Evolutionary conservation across 2,329 filamentous ascomycete genomes (phyloP).

Genomic region (Colletotrichum spinosum): DNA sequence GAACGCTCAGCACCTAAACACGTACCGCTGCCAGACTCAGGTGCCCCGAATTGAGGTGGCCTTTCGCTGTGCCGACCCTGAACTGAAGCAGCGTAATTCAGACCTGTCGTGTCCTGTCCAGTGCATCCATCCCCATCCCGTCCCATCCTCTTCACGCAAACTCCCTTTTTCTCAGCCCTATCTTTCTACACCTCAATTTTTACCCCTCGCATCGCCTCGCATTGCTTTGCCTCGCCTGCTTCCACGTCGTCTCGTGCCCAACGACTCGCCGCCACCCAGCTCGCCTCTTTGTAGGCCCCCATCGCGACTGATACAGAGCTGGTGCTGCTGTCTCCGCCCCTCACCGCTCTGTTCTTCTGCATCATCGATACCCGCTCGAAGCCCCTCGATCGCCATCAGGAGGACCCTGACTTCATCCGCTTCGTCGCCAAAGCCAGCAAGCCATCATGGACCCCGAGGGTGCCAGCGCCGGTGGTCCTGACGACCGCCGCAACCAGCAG

Average conservation of each 20-base stretch:
- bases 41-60: too few relatives aligned
- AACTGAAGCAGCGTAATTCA: conserved; percentile 4
- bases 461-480: conserved; percentile 48
- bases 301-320: conserved; percentile 35
- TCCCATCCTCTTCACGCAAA: conserved; percentile 37
- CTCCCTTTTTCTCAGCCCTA: conserved; percentile 44
- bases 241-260: conserved; percentile 30
- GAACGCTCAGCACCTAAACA: too few relatives aligned
- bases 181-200: conserved; percentile 39
- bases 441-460: conserved; percentile 62
- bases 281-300: conserved; percentile 31
- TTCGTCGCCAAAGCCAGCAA: conserved; percentile 15
- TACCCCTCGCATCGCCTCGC: conserved; percentile 34
- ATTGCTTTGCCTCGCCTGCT: conserved; percentile 25
- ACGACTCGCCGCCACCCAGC: conserved; percentile 33
- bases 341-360: conserved; percentile 36
- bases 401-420: conserved; percentile 7
- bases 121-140: conserved; percentile 29
- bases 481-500: conserved; percentile 67
- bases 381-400: conserved; percentile 6
- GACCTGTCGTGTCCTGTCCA: conserved; percentile 18
- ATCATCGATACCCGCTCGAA: conserved; percentile 32
- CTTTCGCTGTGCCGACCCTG: too few relatives aligned
- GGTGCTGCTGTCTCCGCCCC: conserved; percentile 22
- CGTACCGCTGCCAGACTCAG: too few relatives aligned